Base-by-base conservation (phyloP, 78 protist species). In the Dictyostelium purpureum region DNA sequence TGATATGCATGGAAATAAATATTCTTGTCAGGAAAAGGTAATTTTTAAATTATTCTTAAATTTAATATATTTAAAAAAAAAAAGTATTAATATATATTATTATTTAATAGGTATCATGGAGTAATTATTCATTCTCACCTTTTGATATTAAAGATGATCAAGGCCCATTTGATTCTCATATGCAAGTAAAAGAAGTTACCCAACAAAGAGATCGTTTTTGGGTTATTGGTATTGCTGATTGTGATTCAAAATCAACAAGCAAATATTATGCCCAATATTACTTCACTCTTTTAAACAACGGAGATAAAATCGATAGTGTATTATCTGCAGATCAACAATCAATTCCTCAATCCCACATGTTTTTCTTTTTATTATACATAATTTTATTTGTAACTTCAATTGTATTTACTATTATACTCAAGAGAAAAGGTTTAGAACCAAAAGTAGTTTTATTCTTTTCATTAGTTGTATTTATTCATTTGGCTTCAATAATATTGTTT, bases 201-300 rank as follows among this genome's bases (percentile, higher is more conserved):
- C 92, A 85, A 61, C 11, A 43, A 45, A 77, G 92, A 71, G 82
- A 52, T 42, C 12, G 92, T 19, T 85, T 67, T 63, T 85, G 92
- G 92, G 43, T 71, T 45, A 5, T 85, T 43, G 80, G 66, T 7
- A 33, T 85, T 85, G 80, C 76, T 3, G 77, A 85, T 35, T 85
- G 92, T 59, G 45, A 78, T 6, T 33, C 71, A 63, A 63, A 63
- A 16, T 28, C 26, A 26, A 57, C 21, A 26, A 57, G 26, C 21
- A 63, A 63, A 33, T 63, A 33, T 63, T 63, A 16, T 31, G 42
- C 71, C 12, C 45, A 63, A 63, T 63, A 63, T 63, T 38, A 33
- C 16, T 63, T 63, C 38, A 33, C 71, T 16, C 16, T 63, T 6
- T 63, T 21, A 31, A 82, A 82, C 52, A 52, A 56, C 28, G 90